A percentile compares a stretch with the other conserved stretches of the same genome.
Evolutionary conservation across 176 grass and related monocot genomes (phyloP).

Genomic region (Phoenix dactylifera): DNA sequence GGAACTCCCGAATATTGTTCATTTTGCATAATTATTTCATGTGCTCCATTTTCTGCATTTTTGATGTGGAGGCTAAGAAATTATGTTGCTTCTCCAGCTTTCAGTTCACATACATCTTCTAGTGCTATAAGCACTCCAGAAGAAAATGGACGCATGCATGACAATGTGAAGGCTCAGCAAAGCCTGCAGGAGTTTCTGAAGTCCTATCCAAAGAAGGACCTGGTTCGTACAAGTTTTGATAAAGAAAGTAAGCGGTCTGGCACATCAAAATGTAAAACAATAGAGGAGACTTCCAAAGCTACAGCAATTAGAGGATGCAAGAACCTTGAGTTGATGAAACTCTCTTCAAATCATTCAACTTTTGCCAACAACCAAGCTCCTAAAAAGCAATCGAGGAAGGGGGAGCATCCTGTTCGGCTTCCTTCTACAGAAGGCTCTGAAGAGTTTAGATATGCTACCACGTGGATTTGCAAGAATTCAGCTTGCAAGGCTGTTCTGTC

Average conservation of each 20-base stretch:
- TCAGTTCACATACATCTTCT: not conserved
- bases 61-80: not conserved
- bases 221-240: slow-evolving; percentile 32
- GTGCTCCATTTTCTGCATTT: not conserved
- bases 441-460: slow-evolving; percentile 27
- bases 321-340: slow-evolving; percentile 53
- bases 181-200: slow-evolving; percentile 22
- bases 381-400: slow-evolving; percentile 31
- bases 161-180: not conserved
- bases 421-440: slow-evolving; percentile 23
- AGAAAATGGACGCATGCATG: not conserved
- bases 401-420: slow-evolving; percentile 25
- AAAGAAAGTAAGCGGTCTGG: slow-evolving; percentile 29
- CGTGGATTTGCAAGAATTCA: slow-evolving; percentile 97
- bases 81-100: not conserved
- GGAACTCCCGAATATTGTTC: not conserved
- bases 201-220: slow-evolving; percentile 26
- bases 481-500: slow-evolving; percentile 78
- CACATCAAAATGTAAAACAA: slow-evolving; percentile 58
- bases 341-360: slow-evolving; percentile 36
- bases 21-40: not conserved
- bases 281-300: slow-evolving; percentile 42
- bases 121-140: not conserved
- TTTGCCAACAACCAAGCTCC: slow-evolving; percentile 24
- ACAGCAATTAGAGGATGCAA: slow-evolving; percentile 50